These are phyloP conservation scores for Kwoniella botswanensis DNA, from an alignment of 768 basidiomycete species.

Conservation along the genomic window DNA sequence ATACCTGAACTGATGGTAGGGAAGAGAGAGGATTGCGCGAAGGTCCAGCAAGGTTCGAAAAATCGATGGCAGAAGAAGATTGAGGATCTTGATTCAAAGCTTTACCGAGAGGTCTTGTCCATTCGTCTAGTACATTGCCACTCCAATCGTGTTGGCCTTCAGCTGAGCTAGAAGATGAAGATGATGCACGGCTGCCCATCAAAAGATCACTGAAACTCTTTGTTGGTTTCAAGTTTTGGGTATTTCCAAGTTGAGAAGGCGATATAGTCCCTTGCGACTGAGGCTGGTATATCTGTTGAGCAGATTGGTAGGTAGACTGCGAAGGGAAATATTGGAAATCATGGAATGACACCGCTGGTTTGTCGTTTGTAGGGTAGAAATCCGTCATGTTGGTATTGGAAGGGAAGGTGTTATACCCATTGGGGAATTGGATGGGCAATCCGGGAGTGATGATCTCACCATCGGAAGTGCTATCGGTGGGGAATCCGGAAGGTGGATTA, in stretches of 20 bases:
- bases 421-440: constrained; percentile 9
- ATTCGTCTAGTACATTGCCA: constrained; percentile 28
- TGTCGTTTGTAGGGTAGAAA: constrained; percentile 2
- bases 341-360: constrained; percentile 2
- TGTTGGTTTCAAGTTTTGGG: constrained; percentile 29
- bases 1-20: constrained; percentile 9
- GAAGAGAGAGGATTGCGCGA: constrained; percentile 5
- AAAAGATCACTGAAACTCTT: constrained; percentile 40
- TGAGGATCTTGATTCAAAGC: constrained; percentile 12
- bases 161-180: constrained; percentile 43
- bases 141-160: constrained; percentile 37
- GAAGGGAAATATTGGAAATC: constrained; percentile 14
- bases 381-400: constrained; percentile 4
- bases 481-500: constrained; percentile 18
- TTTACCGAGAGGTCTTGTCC: constrained; percentile 22
- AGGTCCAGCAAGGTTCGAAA: constrained; percentile 13
- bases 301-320: constrained; percentile 10
- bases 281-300: constrained; percentile 3
- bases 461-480: constrained; percentile 14
- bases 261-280: constrained; percentile 40
- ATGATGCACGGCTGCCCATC: constrained; percentile 41
- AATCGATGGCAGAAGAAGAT: not conserved
- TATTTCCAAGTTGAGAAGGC: constrained; percentile 34
- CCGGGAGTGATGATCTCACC: constrained; percentile 29
- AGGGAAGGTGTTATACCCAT: constrained; percentile 6